A percentile compares a stretch with the other conserved stretches of the same genome.
Evolutionary conservation across 805 yeast species (phyloP).

Genomic region (Kodamaea laetipori): DNA sequence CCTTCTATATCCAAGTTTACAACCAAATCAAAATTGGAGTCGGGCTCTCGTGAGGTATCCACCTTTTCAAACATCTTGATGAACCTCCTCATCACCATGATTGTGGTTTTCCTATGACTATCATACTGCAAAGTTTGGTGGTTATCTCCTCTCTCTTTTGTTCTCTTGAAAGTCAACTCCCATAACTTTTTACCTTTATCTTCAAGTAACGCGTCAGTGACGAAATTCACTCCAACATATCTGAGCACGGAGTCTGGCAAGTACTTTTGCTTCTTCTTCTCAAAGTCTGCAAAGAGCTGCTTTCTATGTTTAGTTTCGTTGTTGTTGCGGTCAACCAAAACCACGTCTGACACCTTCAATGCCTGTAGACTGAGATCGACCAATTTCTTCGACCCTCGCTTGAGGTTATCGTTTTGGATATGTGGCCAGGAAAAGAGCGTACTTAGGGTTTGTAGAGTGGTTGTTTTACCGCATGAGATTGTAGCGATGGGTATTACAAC

Average conservation of each 20-base stretch:
- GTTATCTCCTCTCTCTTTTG: constrained; percentile 72
- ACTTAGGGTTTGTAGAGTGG: constrained; percentile 61
- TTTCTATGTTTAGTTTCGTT: constrained; percentile 53
- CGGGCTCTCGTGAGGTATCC: constrained; percentile 51
- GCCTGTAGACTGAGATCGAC: constrained; percentile 20
- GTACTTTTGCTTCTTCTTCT: constrained; percentile 4
- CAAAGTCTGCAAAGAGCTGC: constrained; percentile 36
- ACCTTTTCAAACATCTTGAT: constrained; percentile 67
- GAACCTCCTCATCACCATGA: constrained; percentile 73
- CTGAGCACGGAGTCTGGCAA: constrained; percentile 40
- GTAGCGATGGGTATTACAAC: constrained; percentile 82
- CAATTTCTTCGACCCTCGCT: constrained; percentile 42
- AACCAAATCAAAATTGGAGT: constrained; percentile 61
- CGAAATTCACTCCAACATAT: constrained; percentile 68
- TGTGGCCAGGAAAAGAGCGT: constrained; percentile 63
- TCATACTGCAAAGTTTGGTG: constrained; percentile 75
- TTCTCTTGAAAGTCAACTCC: constrained; percentile 58
- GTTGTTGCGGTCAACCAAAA: constrained; percentile 81
- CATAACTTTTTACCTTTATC: constrained; percentile 30
- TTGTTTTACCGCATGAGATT: constrained; percentile 93
- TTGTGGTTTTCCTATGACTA: constrained; percentile 51
- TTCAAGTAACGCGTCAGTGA: constrained; percentile 28
- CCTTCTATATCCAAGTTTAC: constrained; percentile 37
- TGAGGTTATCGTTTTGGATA: constrained; percentile 79
- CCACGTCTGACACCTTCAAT: constrained; percentile 42